These are phyloP conservation scores for Aspergillus clavatus DNA, from an alignment of 2,329 filamentous ascomycete species.

Conservation along the genomic window DNA sequence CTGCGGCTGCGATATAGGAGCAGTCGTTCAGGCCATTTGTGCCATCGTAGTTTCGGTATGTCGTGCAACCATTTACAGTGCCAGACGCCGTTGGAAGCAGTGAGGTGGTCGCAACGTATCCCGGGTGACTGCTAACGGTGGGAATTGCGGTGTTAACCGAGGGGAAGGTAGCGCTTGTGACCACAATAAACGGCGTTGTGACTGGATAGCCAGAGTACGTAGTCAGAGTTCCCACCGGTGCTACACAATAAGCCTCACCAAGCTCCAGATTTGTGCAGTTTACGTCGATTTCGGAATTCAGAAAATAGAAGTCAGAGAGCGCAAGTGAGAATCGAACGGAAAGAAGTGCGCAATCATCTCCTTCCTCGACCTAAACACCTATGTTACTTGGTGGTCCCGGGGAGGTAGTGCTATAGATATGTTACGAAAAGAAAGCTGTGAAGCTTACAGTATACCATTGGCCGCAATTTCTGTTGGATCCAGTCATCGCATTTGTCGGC, in stretches of 20 bases:
- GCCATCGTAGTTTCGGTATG: slow-evolving; percentile 3
- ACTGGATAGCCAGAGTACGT: slow-evolving; percentile 8
- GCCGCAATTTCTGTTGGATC: slow-evolving; percentile 5
- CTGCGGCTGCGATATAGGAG: slow-evolving; percentile 8
- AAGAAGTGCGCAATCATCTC: slow-evolving; percentile 7
- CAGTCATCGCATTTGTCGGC: slow-evolving; percentile 6
- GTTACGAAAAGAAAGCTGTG: not conserved
- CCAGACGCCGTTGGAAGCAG: slow-evolving; percentile 4
- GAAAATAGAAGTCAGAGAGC: slow-evolving; percentile 10
- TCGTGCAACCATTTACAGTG: slow-evolving; percentile 1
- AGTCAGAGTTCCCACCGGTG: slow-evolving; percentile 12
- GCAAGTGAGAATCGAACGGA: slow-evolving; percentile 7
- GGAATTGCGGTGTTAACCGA: slow-evolving; percentile 4
- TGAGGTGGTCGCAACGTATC: not conserved
- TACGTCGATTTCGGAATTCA: slow-evolving; percentile 15
- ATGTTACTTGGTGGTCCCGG: too few relatives aligned
- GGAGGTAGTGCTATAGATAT: too few relatives aligned
- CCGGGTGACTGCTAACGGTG: slow-evolving; percentile 2
- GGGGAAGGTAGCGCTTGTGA: slow-evolving; percentile 5
- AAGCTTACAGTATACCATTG: slow-evolving; percentile 8
- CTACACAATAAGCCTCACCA: slow-evolving; percentile 18
- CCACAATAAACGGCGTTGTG: slow-evolving; percentile 1
- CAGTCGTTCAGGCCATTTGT: slow-evolving; percentile 10
- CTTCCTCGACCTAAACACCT: slow-evolving; percentile 1
- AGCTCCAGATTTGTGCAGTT: slow-evolving; percentile 18